Base-by-base conservation (phyloP, 257 asterid species). In the Thymus mandschuricus region DNA sequence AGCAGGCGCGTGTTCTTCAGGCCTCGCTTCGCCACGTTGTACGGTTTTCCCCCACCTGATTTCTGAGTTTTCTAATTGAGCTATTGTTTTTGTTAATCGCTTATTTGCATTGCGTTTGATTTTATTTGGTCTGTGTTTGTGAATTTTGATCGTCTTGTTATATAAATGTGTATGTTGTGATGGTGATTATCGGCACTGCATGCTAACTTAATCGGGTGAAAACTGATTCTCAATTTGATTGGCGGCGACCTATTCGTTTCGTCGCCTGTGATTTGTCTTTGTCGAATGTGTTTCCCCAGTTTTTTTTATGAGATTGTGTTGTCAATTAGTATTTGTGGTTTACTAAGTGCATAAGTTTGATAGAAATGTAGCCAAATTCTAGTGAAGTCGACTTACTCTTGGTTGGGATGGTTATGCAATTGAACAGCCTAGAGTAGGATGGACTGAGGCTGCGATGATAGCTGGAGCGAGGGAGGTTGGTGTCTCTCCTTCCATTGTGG, bases 381-480 rank as follows among this genome's bases (percentile, higher is more conserved):
- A 11, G 11, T 65, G 50, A 45, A 68, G 21, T 4, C 30, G 67
- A 44, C 67, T 75, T 71, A 64, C 49, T 61, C 56, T 54, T 61
- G 71, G 45, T 40, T 79, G 54, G 65, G 38, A 65, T 75, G 75
- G 70, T 66, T 67, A 69, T 15, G 58, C 65, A 57, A 28, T 64
- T 74, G 15, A 69, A 75, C 95, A 94, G 99, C 67, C 63, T 72
- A 86, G 81, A 74, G 72, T 88, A 70, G 99, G 99, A 73, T 94
- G 99, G 99, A 86, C 78, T 70, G 97, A 94, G 72, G 86, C 89
- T 5, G 92, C 99, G 28, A 86, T 91, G 97, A 81, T 91, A 66
- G 89, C 96, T 40, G 97, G 97, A 79, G 97, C 97, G 33, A 85
- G 92, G 87, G 99, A 86, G 68, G 82, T 72, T 61, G 96, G 92